Evolutionary conservation across 192 early-diverging fungal species (phyloP).

Genomic region (Gigaspora rosea): DNA sequence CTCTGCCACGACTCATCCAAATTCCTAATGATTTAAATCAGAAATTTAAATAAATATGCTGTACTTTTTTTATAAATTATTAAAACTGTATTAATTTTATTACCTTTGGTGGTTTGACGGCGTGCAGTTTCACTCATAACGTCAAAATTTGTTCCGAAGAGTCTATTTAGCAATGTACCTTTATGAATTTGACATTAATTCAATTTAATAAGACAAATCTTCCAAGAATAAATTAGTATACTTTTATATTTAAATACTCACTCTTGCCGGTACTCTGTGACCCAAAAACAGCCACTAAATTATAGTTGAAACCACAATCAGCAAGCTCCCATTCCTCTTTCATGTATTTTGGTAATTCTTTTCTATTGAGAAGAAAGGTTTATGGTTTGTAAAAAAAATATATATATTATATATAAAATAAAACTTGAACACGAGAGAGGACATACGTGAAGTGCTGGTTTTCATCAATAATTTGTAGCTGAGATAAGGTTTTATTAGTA

Average conservation of each 20-base stretch:
- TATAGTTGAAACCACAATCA: constrained; percentile 92
- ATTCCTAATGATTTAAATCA: constrained; percentile 50
- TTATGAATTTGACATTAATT: not conserved
- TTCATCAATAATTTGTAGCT: constrained; percentile 79
- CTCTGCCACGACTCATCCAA: constrained; percentile 88
- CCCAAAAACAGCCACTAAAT: constrained; percentile 97
- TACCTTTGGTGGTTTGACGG: constrained; percentile 93
- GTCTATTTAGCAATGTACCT: constrained; percentile 92
- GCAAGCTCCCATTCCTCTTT: constrained; percentile 75
- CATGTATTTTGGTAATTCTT: constrained; percentile 76
- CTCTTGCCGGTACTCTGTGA: constrained; percentile 99
- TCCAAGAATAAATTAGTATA: not conserved
- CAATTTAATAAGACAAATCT: not conserved
- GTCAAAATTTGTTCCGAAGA: constrained; percentile 95
- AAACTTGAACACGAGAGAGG: too few relatives aligned
- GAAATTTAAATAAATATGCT: not conserved
- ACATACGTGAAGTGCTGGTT: constrained; percentile 79
- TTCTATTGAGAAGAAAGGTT: constrained; percentile 42
- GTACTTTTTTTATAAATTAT: not conserved
- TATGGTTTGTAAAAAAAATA: too few relatives aligned
- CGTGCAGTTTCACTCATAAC: constrained; percentile 89
- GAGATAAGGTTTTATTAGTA: constrained; percentile 31
- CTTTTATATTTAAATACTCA: constrained; percentile 39
- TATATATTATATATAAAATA: too few relatives aligned
- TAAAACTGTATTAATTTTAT: not conserved